Base-by-base conservation (phyloP, 164 flowering plant species). In the Warburgia ugandensis region DNA sequence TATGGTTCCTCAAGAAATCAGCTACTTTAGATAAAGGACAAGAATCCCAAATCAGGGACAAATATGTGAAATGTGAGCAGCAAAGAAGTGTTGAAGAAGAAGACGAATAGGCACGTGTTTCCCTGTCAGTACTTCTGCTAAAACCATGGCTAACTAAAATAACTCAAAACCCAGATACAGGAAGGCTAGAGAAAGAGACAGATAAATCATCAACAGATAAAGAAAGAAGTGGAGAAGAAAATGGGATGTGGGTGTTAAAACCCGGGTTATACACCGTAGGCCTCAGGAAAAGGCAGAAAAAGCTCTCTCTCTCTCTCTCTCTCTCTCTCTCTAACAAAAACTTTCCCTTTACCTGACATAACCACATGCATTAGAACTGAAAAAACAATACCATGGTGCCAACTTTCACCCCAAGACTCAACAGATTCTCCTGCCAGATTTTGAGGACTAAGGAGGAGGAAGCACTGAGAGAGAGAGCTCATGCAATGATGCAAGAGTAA, bases 321-420 rank as follows among this genome's bases (percentile, higher is more conserved):
- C 46, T 36, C 27, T 6, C 20, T 56, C 12, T 29, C 38, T 41
- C 44, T 54, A 42, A 35, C 28, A 51, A 40, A 32, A 29, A 17
- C 35, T 19, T 29, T 26, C 22, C 30, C 61, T 56, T 55, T 36
- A 44, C 56, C 66, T 55, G 66, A 50, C 66, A 62, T 23, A 20
- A 49, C 45, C 61, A 62, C 55, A 52, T 41, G 52, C 21, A 41
- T 35, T 30, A 22, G 45, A 50, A 27, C 19, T 7, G 16, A 52
- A 17, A 48, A 21, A 25, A 23, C 47, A 29, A 29, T 20, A 21
- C 13, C 27, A 39, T 40, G 48, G 37, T 58, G 48, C 54, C 37
- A 39, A 39, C 47, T 39, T 39, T 48, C 40, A 26, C 26, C 33
- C 22, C 0, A 29, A 48, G 26, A 39, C 33, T 12, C 29, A 26